A percentile compares a stretch with the other conserved stretches of the same genome.
Conservation (phyloP, 169 alveolate species). For the Besnoitia besnoiti region DNA sequence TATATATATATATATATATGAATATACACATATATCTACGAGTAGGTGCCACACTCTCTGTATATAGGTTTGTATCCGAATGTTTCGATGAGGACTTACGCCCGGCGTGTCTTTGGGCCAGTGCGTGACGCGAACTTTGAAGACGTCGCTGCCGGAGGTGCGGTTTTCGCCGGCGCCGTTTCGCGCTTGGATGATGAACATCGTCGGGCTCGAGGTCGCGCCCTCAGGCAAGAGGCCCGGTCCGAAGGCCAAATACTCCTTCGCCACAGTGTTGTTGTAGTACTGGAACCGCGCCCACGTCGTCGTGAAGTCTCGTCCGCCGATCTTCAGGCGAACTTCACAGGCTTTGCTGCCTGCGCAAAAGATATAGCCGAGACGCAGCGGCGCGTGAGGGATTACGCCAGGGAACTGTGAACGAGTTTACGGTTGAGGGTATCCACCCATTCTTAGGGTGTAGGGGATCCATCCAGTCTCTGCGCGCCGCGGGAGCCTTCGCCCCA, state of each 20-base stretch:
- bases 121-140: conserved; percentile 60
- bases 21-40: background rate
- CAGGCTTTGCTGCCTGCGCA: conserved; percentile 89
- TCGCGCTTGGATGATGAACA: conserved; percentile 89
- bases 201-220: conserved; percentile 83
- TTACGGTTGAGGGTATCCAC: background rate
- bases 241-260: conserved; percentile 92
- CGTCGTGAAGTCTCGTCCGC: conserved; percentile 90
- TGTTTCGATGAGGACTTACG: background rate
- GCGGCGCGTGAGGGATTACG: no score
- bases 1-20: no score
- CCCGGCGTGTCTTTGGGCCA: conserved; percentile 53
- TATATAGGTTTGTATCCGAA: background rate
- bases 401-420: background rate
- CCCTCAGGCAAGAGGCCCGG: conserved; percentile 92
- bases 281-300: conserved; percentile 84
- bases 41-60: background rate
- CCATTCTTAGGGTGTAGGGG: no score
- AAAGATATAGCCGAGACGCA: no score
- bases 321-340: conserved; percentile 89
- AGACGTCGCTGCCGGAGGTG: conserved; percentile 92
- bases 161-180: conserved; percentile 91
- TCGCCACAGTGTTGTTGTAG: conserved; percentile 91
- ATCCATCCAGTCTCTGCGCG: no score
- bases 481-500: no score